Evolutionary conservation across 306 rosid species (phyloP).

Genomic region (Castanea mollissima): DNA sequence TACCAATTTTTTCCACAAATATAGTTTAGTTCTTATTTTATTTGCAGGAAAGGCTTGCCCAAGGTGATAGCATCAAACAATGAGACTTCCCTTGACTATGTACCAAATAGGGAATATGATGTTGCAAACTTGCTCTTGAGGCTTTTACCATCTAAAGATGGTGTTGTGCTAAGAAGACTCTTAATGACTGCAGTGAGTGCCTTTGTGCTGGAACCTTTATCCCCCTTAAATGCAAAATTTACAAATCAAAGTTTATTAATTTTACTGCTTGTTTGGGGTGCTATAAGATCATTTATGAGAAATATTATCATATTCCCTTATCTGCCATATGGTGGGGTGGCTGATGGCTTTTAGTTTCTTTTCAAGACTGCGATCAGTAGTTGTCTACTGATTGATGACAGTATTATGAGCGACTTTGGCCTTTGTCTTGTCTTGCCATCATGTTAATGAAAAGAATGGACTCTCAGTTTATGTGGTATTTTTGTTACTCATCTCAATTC

Average conservation of each 20-base stretch:
- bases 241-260: background rate
- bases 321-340: background rate
- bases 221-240: slow-evolving; percentile 1
- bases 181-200: slow-evolving; percentile 91
- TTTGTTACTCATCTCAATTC: background rate
- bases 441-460: background rate
- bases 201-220: slow-evolving; percentile 7
- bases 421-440: background rate
- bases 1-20: background rate
- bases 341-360: background rate
- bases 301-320: background rate
- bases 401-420: background rate
- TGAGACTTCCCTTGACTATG: slow-evolving; percentile 38
- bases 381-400: background rate
- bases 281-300: background rate
- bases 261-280: background rate
- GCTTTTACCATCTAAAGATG: slow-evolving; percentile 81
- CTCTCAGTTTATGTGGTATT: background rate
- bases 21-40: slow-evolving; percentile 14
- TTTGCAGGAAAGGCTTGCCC: slow-evolving; percentile 75
- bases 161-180: slow-evolving; percentile 85
- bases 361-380: background rate
- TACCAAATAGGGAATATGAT: slow-evolving; percentile 41
- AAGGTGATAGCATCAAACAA: slow-evolving; percentile 36
- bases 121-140: slow-evolving; percentile 65